Percentiles rank a stretch among this genome's conserved stretches.
Conservation (phyloP, 306 rosid genomes). For the Cicer pinnatifidum region DNA sequence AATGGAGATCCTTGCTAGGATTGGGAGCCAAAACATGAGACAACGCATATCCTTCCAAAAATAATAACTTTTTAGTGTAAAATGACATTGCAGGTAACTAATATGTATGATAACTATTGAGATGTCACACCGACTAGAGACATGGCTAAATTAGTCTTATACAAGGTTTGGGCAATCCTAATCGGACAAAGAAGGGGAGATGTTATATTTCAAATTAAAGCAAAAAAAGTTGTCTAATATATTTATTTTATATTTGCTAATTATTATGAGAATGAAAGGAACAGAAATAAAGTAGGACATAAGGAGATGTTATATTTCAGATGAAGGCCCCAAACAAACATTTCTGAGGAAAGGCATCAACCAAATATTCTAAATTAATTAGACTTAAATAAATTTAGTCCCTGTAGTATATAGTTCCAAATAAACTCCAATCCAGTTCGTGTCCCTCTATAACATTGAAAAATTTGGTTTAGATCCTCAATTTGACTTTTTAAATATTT, state of each 20-base stretch:
- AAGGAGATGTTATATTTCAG: slow-evolving; percentile 1
- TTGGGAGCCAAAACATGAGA: background rate
- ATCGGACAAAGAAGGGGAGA: slow-evolving; percentile 8
- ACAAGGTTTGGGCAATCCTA: background rate
- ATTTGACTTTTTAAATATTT: background rate
- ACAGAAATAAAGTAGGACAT: background rate
- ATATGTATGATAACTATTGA: background rate
- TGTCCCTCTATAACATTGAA: background rate
- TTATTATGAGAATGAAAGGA: background rate
- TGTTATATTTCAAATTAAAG: slow-evolving; percentile 8
- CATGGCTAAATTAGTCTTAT: slow-evolving; percentile 1
- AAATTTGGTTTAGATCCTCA: background rate
- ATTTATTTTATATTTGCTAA: slow-evolving; percentile 1
- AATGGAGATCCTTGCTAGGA: background rate
- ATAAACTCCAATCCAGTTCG: background rate
- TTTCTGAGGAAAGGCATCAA: background rate
- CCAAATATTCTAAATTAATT: slow-evolving; percentile 23
- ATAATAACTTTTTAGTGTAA: background rate
- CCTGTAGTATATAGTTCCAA: background rate
- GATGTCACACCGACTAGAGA: background rate
- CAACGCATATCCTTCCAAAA: background rate
- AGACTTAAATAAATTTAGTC: background rate
- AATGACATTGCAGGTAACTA: background rate
- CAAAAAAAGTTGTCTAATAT: background rate
- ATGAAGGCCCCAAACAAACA: background rate